phyloP scores from a whole-genome alignment of 176 grass and related monocot species.

The Bolboschoenus planiculmis region DNA sequence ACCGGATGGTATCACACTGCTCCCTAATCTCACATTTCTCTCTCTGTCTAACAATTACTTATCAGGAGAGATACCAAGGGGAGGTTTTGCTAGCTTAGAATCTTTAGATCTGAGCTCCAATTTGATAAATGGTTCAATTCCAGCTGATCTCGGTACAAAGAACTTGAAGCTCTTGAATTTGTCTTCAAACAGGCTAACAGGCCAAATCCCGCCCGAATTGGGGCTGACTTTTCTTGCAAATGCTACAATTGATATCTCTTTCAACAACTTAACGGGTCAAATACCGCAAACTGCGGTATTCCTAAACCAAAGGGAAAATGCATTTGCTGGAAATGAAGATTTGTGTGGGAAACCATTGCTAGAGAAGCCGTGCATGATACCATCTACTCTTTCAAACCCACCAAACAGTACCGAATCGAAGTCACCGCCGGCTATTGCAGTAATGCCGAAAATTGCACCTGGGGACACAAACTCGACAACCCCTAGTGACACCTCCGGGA shows the following conservation, averaged over 20 bases:
- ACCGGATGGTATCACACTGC: constrained; percentile 31
- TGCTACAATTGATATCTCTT: constrained; percentile 57
- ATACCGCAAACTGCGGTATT: constrained; percentile 49
- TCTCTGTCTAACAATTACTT: constrained; percentile 60
- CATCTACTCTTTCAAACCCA: constrained; percentile 64
- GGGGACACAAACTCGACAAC: constrained; percentile 2
- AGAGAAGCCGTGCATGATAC: constrained; percentile 45
- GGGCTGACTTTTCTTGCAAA: constrained; percentile 37
- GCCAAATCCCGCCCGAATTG: constrained; percentile 38
- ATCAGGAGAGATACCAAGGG: constrained; percentile 37
- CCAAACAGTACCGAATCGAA: constrained; percentile 50
- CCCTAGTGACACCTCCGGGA: neutral
- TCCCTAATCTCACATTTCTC: constrained; percentile 46
- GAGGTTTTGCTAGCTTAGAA: constrained; percentile 44
- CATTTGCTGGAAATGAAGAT: constrained; percentile 64
- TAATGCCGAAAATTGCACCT: constrained; percentile 58
- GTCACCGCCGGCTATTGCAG: constrained; percentile 83
- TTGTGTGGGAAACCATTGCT: constrained; percentile 68
- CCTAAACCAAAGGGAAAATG: constrained; percentile 35
- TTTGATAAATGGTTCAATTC: constrained; percentile 51
- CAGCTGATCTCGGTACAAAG: constrained; percentile 43
- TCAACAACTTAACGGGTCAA: constrained; percentile 70
- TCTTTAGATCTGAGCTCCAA: constrained; percentile 67
- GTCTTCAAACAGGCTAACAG: constrained; percentile 56
- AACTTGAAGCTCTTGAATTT: constrained; percentile 49